Conservation (phyloP, 1,284 basidiomycete species). For the Spongiforma sp. region DNA sequence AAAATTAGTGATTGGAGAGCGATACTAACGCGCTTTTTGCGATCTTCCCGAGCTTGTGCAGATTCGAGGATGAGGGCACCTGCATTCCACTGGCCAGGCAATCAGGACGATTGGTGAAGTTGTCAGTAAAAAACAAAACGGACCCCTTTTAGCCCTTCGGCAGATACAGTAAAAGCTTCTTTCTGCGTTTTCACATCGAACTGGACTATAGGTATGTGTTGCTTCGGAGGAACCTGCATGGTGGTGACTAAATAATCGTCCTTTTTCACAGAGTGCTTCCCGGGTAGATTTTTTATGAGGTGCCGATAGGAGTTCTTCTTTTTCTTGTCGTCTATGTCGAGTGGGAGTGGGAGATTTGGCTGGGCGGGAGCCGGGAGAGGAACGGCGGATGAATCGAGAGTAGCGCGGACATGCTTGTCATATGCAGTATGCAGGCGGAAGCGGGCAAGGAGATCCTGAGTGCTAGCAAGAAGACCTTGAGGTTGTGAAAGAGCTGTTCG, state of each 20-base stretch:
- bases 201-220: constrained; percentile 63
- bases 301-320: constrained; percentile 79
- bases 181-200: constrained; percentile 71
- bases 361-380: constrained; percentile 35
- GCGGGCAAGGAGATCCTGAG: constrained; percentile 74
- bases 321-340: constrained; percentile 69
- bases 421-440: constrained; percentile 72
- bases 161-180: constrained; percentile 73
- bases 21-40: constrained; percentile 71
- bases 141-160: constrained; percentile 79
- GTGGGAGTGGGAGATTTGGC: constrained; percentile 46
- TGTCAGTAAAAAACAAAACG: constrained; percentile 38
- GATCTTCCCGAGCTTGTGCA: constrained; percentile 76
- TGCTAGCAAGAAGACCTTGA: constrained; percentile 62
- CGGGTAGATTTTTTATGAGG: constrained; percentile 76
- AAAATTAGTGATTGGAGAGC: constrained; percentile 10
- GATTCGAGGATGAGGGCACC: constrained; percentile 67
- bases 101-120: constrained; percentile 22
- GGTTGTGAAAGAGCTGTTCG: constrained; percentile 43
- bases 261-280: constrained; percentile 84
- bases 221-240: constrained; percentile 74
- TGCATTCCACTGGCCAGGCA: constrained; percentile 66
- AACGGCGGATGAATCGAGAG: constrained; percentile 33
- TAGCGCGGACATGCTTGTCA: constrained; percentile 74
- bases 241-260: constrained; percentile 71